Percentiles rank a stretch among this genome's conserved stretches.
phyloP scores from a whole-genome alignment of 768 basidiomycete species.

The Postia placenta region DNA sequence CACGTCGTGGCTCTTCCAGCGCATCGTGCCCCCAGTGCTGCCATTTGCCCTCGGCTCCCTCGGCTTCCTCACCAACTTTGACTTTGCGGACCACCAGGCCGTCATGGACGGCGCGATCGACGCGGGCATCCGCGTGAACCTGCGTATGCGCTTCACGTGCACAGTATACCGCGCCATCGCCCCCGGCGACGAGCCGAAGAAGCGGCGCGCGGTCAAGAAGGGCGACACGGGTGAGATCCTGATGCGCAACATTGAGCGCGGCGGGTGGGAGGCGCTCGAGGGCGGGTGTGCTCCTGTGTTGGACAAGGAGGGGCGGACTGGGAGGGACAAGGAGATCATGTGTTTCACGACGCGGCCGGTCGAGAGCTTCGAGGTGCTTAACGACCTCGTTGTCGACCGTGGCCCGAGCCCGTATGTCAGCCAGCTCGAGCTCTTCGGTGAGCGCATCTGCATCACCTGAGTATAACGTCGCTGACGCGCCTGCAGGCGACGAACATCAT shows the following conservation, averaged over 20 bases:
- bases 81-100: conserved; percentile 79
- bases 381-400: conserved; percentile 96
- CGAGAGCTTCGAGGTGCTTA: conserved; percentile 94
- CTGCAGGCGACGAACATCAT: conserved; percentile 96
- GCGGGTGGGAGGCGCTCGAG: conserved; percentile 96
- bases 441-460: conserved; percentile 24
- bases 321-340: conserved; percentile 95
- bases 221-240: conserved; percentile 94
- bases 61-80: conserved; percentile 96
- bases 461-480: not conserved
- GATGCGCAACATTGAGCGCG: conserved; percentile 87
- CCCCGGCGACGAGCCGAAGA: conserved; percentile 47
- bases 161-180: conserved; percentile 92
- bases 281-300: conserved; percentile 53
- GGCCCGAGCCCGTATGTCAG: conserved; percentile 98
- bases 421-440: conserved; percentile 92
- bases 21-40: conserved; percentile 96
- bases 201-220: conserved; percentile 81
- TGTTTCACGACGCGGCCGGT: conserved; percentile 93
- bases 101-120: conserved; percentile 89
- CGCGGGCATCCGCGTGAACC: conserved; percentile 91
- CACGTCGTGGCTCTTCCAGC: conserved; percentile 98
- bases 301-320: conserved; percentile 34
- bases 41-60: conserved; percentile 96
- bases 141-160: conserved; percentile 99